Base-by-base conservation (phyloP, 805 yeast species). In the Ogataea nakhonphanomensis region DNA sequence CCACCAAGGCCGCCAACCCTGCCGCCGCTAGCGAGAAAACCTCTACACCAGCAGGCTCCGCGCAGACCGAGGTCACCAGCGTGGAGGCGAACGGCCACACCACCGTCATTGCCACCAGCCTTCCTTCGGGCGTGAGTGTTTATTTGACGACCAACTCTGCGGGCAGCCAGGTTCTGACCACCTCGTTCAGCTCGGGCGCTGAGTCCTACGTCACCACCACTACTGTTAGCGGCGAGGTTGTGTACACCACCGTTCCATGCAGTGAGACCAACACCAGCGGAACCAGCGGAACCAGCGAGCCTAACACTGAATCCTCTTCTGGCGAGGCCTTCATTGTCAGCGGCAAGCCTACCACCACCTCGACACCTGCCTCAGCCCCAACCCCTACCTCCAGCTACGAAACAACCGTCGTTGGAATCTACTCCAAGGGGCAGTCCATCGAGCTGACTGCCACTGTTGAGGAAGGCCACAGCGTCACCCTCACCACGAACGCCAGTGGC, bases 401-500 rank as follows among this genome's bases (percentile, higher is more conserved):
- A 23, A 33, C 42, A 14, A 32, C 36, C 23, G 5, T 33, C 10
- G 13, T 29, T 7, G 34, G 36, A 8, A 39, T 30, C n/a, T 33
- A 33, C 30, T 25, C 38, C 11, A 22, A 20, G 6, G 35, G 42
- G 3, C 13, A 28, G 13, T 7, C 42, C 4, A 7, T 23, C 8
- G 9, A 7, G 5, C 7, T 17, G n/a, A 28, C 37, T 6, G 26
- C 37, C 13, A 24, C 24, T 8, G 33, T 33, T 10, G 21, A 37
- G 11, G 20, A 37, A 7, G 42, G 42, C 15, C 23, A 28, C 7
- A 7, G 33, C 3, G 33, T 28, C 21, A 25, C 25, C 3, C n/a
- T 28, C 21, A 38, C 42, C 27, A 38, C 42, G 11, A 29, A 38
- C 20, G 22, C 42, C 17, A 20, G 23, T 10, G 42, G 42, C 12